Base-by-base conservation (phyloP, 495 filamentous ascomycete genomes). In the Tetracladium marchalianum region DNA sequence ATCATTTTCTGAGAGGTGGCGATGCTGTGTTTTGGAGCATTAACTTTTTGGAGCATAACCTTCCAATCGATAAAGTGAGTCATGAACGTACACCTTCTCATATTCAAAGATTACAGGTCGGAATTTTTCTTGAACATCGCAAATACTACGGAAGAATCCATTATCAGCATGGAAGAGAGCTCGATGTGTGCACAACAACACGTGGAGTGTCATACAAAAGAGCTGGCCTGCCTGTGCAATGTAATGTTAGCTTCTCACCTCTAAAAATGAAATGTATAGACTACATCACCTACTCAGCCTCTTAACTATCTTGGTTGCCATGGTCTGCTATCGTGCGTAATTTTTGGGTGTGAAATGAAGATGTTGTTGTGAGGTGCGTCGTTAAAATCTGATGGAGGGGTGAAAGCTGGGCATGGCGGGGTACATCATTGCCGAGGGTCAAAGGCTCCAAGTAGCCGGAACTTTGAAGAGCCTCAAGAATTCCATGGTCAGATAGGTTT, bases 51-150 rank as follows among this genome's bases (percentile, higher is more conserved):
- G 24, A 9, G 43, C 1, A n/a, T 12, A 35, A 4, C 13, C 37
- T 27, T 15, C 13, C 22, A 27, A 34, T 49, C 19, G 31, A n/a
- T 19, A 38, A 37, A 17, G 17, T 10, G 24, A 12, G 65, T 56
- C 11, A 58, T 63, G 8, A 15, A 44, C 63, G 40, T 70, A 87
- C 84, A 95, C 69, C 57, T 84, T 85, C 39, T 84, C 69, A 57
- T 87, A 95, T 61, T 93, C 81, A 62, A 78, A 75, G 59, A 98
- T 93, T 35, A 77, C 77, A 4, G 69, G 64, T 36, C 87, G 76
- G 70, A 98, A 98, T 61, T 85, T 90, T 52, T 95, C 90, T 72
- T 98, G 92, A 52, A 96, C 75, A 56, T 98, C 92, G 69, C 92
- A 98, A 57, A 98, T 75, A 54, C 90, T 97, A 55, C 31, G 8